These are phyloP conservation scores for Fusarium virguliforme DNA, from an alignment of 2,329 filamentous ascomycete species.

Conservation along the genomic window DNA sequence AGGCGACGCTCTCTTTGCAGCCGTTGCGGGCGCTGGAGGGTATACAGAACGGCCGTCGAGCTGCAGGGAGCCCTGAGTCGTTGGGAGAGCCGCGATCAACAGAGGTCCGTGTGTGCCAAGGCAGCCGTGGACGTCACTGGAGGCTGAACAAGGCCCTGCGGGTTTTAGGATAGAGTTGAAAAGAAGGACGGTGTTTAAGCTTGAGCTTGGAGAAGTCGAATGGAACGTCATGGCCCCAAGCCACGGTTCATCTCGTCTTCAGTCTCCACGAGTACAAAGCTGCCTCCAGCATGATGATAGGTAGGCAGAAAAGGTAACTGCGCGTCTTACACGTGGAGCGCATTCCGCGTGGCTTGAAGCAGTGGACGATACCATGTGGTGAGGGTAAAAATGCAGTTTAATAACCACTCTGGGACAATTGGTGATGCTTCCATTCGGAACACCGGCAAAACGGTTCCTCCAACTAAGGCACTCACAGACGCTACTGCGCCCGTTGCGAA, in stretches of 20 bases:
- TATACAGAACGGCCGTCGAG: constrained; percentile 13
- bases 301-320: background rate
- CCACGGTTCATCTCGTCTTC: constrained; percentile 3
- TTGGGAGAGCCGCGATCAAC: constrained; percentile 1
- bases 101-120: constrained; percentile 4
- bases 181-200: background rate
- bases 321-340: constrained; percentile 11
- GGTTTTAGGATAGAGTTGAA: constrained; percentile 7
- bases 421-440: background rate
- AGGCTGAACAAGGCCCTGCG: background rate
- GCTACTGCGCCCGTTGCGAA: constrained; percentile 20
- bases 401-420: background rate
- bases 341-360: constrained; percentile 3
- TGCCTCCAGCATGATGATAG: background rate
- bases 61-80: constrained; percentile 7
- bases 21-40: constrained; percentile 14
- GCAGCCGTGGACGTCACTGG: constrained; percentile 3
- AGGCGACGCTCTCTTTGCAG: background rate
- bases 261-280: constrained; percentile 1
- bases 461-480: background rate
- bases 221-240: constrained; percentile 4
- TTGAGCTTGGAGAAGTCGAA: background rate
- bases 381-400: constrained; percentile 1
- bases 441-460: constrained; percentile 4
- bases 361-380: constrained; percentile 6